Base-by-base conservation (phyloP, 2,329 filamentous ascomycete species). In the Monilinia fructigena region DNA sequence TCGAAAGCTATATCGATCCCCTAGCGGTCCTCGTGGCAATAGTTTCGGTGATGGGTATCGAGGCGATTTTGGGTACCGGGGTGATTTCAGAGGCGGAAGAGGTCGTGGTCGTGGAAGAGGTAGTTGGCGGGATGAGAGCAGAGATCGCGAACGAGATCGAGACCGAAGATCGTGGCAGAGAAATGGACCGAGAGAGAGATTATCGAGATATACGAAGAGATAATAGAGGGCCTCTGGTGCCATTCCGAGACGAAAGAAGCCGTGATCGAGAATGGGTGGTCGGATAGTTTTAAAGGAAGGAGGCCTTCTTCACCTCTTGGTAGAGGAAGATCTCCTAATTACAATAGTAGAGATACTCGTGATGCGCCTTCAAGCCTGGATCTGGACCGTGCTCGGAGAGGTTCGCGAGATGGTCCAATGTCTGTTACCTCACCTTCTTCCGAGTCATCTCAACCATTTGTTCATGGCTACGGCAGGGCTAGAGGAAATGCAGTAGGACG, bases 361-460 rank as follows among this genome's bases (percentile, higher is more conserved):
- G 85, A 87, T 72, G 77, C 79, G 1, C 87, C 86, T 0, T 80
- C 87, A 42, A 87, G 86, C 56, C 79, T 89, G 8, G 90, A 93
- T 70, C 82, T 86, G 10, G 86, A 88, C 67, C 83, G 90, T 67
- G 85, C 87, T 23, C 82, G 89, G 64, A 82, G 89, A 56, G 87
- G 84, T 20, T 92, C 89, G 11, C 83, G 90, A 73, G 90, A 93
- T 72, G 90, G 89, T 0, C 89, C 90, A 14, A 83, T 87, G 28
- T 90, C 89, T 1, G 89, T 88, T 23, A 88, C 88, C 5, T 91
- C 90, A 3, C 86, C 86, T 12, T 87, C 86, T 28, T 90, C 89
- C 0, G 90, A 93, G 69, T 83, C 85, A 16, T 82, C 84, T 1
- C 68, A 68, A 59, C 63, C 68, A 11, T 74, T 74, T 65, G 64